phyloP scores from a whole-genome alignment of 208 protist genomes.

The Novymonas esmeraldas region DNA sequence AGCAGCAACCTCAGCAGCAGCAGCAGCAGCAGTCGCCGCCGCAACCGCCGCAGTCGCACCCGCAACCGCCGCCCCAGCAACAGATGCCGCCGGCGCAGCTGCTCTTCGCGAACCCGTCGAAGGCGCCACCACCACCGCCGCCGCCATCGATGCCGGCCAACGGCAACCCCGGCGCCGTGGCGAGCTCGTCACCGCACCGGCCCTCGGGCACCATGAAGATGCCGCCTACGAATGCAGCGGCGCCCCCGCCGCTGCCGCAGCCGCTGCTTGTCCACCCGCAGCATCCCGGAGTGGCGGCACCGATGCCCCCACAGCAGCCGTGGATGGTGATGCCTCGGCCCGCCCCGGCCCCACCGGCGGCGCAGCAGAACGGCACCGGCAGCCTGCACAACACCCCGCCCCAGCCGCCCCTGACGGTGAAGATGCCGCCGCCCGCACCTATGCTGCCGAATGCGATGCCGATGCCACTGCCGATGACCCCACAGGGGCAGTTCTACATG shows the following conservation, averaged over 20 bases:
- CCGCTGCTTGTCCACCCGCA: constrained; percentile 4
- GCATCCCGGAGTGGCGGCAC: neutral
- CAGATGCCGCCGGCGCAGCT: constrained; percentile 8
- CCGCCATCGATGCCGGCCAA: constrained; percentile 7
- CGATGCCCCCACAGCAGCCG: constrained; percentile 27
- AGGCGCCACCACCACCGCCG: constrained; percentile 13
- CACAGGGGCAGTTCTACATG: constrained; percentile 36
- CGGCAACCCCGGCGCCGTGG: constrained; percentile 8
- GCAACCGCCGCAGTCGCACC: constrained; percentile 7
- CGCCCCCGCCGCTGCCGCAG: constrained; percentile 15
- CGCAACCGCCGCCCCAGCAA: too few species aligned
- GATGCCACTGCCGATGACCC: constrained; percentile 34
- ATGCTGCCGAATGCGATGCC: constrained; percentile 12
- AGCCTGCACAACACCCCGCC: constrained; percentile 25
- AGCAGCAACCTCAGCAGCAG: constrained; percentile 22
- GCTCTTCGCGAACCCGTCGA: constrained; percentile 18
- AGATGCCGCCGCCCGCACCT: constrained; percentile 21
- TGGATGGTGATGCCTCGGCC: constrained; percentile 32
- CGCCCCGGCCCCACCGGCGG: constrained; percentile 16
- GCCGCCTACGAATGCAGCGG: constrained; percentile 4
- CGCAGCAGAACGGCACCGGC: constrained; percentile 18
- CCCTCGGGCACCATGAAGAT: constrained; percentile 16
- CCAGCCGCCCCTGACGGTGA: constrained; percentile 19
- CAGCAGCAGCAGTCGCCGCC: neutral
- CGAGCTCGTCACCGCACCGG: constrained; percentile 27